These are phyloP conservation scores for Leucoagaricus sp. DNA, from an alignment of 1,284 basidiomycete species.

Conservation along the genomic window DNA sequence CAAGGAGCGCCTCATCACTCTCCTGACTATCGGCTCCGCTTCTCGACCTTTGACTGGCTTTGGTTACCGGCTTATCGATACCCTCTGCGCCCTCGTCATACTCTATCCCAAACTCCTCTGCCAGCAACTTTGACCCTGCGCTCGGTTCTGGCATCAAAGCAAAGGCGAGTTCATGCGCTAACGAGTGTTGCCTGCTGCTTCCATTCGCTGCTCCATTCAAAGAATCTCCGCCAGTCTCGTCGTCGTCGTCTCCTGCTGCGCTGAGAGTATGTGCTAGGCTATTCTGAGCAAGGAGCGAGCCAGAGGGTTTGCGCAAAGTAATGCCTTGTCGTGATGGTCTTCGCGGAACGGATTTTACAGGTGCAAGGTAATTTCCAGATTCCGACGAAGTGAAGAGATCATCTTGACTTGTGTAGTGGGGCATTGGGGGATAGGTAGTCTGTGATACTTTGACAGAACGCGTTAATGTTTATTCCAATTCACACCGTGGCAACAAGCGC, in stretches of 20 bases:
- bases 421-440: slow-evolving; percentile 27
- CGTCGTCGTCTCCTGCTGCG: slow-evolving; percentile 2
- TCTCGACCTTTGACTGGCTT: background rate
- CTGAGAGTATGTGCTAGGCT: slow-evolving; percentile 23
- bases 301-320: slow-evolving; percentile 43
- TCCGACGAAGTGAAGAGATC: slow-evolving; percentile 26
- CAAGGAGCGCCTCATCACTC: slow-evolving; percentile 10
- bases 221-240: background rate
- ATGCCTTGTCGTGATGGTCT: slow-evolving; percentile 45
- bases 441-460: slow-evolving; percentile 7
- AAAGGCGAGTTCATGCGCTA: slow-evolving; percentile 80
- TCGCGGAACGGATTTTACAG: slow-evolving; percentile 14
- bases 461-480: slow-evolving; percentile 8
- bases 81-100: slow-evolving; percentile 84
- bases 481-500: slow-evolving; percentile 13
- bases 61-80: slow-evolving; percentile 50
- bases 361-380: slow-evolving; percentile 30
- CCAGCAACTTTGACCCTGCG: slow-evolving; percentile 69
- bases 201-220: slow-evolving; percentile 42
- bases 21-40: slow-evolving; percentile 13
- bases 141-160: slow-evolving; percentile 83
- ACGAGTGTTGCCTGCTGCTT: slow-evolving; percentile 50
- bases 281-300: slow-evolving; percentile 40
- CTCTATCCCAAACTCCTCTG: slow-evolving; percentile 84
- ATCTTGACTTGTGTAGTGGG: slow-evolving; percentile 31